Percentiles rank a stretch among this genome's conserved stretches.
Conservation (phyloP, 2,329 filamentous ascomycete species). For the Cadophora luteo-olivacea region DNA sequence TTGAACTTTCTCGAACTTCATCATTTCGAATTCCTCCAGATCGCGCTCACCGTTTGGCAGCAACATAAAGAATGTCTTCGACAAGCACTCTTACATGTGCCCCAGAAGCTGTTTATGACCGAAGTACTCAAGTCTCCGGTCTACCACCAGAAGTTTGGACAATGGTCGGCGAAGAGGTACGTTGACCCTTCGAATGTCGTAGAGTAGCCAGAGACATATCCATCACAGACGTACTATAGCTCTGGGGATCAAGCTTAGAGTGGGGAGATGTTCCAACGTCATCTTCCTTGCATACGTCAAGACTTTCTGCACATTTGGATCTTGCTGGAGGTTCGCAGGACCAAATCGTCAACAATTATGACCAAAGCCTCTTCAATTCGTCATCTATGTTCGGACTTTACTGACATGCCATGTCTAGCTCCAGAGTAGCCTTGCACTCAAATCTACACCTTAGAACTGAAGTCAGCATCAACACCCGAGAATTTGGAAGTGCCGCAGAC, state of each 20-base stretch:
- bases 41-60: neutral
- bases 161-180: constrained; percentile 19
- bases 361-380: neutral
- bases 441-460: neutral
- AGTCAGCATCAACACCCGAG: neutral
- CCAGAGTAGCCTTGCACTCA: neutral
- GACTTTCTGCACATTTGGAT: no score
- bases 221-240: neutral
- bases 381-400: neutral
- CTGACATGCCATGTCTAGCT: neutral
- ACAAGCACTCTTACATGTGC: neutral
- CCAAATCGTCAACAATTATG: neutral
- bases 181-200: neutral
- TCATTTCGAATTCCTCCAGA: neutral
- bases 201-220: neutral
- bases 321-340: no score
- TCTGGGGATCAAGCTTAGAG: no score
- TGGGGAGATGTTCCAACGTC: no score
- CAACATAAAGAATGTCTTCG: neutral
- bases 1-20: neutral
- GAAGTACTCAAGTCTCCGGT: neutral
- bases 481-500: neutral
- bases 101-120: neutral
- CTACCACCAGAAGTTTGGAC: constrained; percentile 42
- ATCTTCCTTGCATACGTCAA: no score